Evolutionary conservation across 768 basidiomycete species (phyloP), one percentile per base, ranked within the genome.

Genomic region (Sarcodon sp.): DNA sequence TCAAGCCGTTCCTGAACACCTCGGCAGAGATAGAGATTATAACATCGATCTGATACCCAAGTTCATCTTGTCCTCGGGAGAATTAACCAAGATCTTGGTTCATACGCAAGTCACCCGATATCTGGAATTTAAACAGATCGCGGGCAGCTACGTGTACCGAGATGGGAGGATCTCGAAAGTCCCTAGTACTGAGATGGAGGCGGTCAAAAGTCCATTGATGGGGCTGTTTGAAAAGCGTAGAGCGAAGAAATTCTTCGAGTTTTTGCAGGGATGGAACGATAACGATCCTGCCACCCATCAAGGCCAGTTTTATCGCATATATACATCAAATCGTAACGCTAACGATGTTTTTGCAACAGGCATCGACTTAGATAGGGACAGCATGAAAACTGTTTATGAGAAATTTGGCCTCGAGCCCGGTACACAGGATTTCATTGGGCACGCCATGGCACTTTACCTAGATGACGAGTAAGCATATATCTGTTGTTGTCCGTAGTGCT

Each of bases 41-140:
- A 91, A 91, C 48, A 85, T 98, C 55, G 96, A 97, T 72, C 82
- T 97, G 54, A 85, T 97, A 59, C 93, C 96, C 62, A 98, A 99
- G 69, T 99, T 99, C 72, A 98, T 98, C 72, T 92, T 98, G 58
- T 86, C 96, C 31, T 91, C 89, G 9, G 96, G 96, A 48, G 93
- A 97, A 66, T 83, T 99, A 60, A 96, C 93, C 47, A 86, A 84
- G 67, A 98, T 99, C 66, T 84, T 99, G 53, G 92, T 99, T 37
- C 93, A 98, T 71, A 98, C 96, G 54, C 92, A 99, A 62, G 96
- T 99, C 52, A 93, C 88, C 37, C 84, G 92, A 52, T 99, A 99
- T 68, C 83, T 99, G 59, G 96, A 98, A 63, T 99, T 99, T 76
- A 99, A 98, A 73, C 94, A 97, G 70, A 97, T 99, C 66, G 91